A percentile compares a stretch with the other conserved stretches of the same genome.
Evolutionary conservation across 2,329 filamentous ascomycete species (phyloP).

Genomic region (Apiospora phragmitis): DNA sequence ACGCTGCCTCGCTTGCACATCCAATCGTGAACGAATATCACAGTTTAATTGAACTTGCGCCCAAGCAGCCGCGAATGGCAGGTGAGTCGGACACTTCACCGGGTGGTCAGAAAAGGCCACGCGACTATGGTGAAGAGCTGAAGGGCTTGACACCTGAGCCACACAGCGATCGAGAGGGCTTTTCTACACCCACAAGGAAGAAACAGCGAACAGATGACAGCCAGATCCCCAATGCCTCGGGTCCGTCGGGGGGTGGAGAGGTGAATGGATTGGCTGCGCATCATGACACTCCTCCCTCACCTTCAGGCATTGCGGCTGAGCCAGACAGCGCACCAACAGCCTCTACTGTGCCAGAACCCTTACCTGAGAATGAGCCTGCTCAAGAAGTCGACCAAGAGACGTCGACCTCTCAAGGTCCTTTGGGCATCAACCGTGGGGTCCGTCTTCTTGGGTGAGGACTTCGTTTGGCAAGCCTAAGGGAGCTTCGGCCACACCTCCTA

Average conservation of each 20-base stretch:
- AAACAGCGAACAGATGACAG: slow-evolving; percentile 21
- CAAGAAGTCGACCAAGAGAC: not conserved
- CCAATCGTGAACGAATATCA: not conserved
- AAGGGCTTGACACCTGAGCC: slow-evolving; percentile 29
- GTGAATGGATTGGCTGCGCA: slow-evolving; percentile 28
- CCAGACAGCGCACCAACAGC: not conserved
- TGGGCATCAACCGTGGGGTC: slow-evolving; percentile 30
- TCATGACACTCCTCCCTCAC: slow-evolving; percentile 10
- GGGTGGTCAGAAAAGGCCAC: slow-evolving; percentile 26
- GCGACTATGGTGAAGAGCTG: slow-evolving; percentile 31
- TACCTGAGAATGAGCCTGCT: not conserved
- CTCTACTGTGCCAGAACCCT: slow-evolving; percentile 1
- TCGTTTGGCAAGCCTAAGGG: slow-evolving; percentile 23
- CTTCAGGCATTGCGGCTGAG: not conserved
- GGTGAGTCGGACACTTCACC: slow-evolving; percentile 16
- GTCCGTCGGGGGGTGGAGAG: slow-evolving; percentile 32
- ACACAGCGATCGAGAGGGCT: slow-evolving; percentile 15
- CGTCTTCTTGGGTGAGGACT: slow-evolving; percentile 23
- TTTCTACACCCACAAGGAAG: slow-evolving; percentile 20
- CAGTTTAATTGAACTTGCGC: not conserved
- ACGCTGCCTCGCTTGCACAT: not conserved
- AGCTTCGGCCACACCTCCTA: not conserved
- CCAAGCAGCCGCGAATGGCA: not conserved
- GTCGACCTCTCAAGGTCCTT: slow-evolving; percentile 12
- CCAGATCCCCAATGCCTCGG: not conserved